Base-by-base conservation (phyloP, 108 stramenopile genomes). In the Nitzschia palea region DNA sequence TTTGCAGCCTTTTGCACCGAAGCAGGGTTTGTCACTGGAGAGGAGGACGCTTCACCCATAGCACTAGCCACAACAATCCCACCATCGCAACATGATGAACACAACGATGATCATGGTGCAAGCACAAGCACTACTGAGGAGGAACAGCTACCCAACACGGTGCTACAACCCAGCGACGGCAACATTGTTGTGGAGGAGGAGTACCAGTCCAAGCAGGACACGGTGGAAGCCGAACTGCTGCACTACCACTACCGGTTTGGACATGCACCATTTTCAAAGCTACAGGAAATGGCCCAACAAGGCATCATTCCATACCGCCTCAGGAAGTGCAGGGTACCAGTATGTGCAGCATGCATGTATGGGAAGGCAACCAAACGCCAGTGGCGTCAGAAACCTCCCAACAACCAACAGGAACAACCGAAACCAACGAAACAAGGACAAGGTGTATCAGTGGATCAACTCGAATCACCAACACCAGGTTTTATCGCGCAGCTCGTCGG, bases 401-500 rank as follows among this genome's bases (percentile, higher is more conserved):
- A 45, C n/a, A 47, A 51, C 6, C 22, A 40, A 33, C 44, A n/a
- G 14, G 29, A 25, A 27, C 30, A 2, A 27, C 42, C 4, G 20
- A 48, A 20, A 4, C 36, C 69, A 10, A 61, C 48, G 6, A 37
- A 14, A 4, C 71, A 71, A 9, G 80, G 80, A 31, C 44, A 74
- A 60, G 29, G 32, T 14, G 68, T 77, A 10, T 56, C 68, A 26
- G 76, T 81, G 0, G 80, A 81, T 40, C 80, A 81, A 54, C 40
- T 81, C 60, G 48, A 54, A 6, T 74, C 73, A 25, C 59, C 76
- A 20, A 68, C 72, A 52, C 62, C 76, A 3, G 76, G 76, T 25
- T 58, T 77, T 23, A 70, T 81, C 12, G 80, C 80, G 15, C 84
- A 85, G 60, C 61, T 79, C 23, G 37, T 12, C 58, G 73, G 73